These are phyloP conservation scores for Pseudoscleropodium purum DNA, from an alignment of 225 moss, liverwort and hornwort species.

Conservation along the genomic window DNA sequence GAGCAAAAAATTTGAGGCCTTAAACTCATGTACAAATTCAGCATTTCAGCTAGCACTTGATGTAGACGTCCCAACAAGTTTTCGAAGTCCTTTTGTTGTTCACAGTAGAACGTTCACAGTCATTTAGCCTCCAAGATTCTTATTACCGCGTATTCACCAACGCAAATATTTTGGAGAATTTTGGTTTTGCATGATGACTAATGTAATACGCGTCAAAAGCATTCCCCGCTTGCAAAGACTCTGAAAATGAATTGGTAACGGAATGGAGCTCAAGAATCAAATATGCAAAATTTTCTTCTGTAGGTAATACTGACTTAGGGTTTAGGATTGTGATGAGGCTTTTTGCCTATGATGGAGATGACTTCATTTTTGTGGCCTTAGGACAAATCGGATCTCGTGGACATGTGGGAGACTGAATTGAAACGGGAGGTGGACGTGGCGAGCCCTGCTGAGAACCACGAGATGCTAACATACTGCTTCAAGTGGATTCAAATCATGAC, in stretches of 20 bases:
- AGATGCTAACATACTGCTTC: conserved; percentile 32
- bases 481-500: conserved; percentile 48
- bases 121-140: background rate
- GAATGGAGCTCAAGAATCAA: background rate
- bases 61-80: background rate
- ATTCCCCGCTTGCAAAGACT: background rate
- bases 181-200: background rate
- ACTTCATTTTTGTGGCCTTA: background rate
- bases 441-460: conserved; percentile 21
- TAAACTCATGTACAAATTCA: background rate
- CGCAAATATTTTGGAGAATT: background rate
- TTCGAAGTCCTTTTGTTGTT: background rate
- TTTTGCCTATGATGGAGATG: background rate
- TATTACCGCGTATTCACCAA: background rate
- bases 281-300: background rate
- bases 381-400: conserved; percentile 7
- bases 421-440: background rate
- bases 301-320: background rate
- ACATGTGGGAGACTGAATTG: background rate
- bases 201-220: background rate
- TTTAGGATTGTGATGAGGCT: background rate
- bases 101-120: background rate
- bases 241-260: background rate
- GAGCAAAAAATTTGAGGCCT: background rate
- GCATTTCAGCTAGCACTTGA: too few species aligned